Evolutionary conservation across 2,329 filamentous ascomycete genomes (phyloP), one percentile per base, ranked within the genome.

Genomic region (Sporothrix brasiliensis): DNA sequence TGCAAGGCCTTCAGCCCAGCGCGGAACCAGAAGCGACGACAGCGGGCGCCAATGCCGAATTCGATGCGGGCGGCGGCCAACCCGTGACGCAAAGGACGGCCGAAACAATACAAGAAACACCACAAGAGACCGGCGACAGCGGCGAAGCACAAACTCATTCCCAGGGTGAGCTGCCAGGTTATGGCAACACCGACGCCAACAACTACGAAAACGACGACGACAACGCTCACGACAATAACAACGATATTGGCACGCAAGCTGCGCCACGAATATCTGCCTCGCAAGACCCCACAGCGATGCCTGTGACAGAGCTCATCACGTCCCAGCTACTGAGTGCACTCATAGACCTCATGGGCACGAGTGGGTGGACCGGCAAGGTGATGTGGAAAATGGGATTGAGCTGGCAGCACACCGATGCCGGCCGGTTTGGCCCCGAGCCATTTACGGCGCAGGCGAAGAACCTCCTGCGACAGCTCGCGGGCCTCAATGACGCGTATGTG

Each of bases 331-430:
- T 69, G 2, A 16, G n/a, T 4, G 50, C 56, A 7, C 54, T 72
- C 2, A 19, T 69, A 0, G 19, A 24, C 34, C 69, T 74, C 9
- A 74, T 74, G 73, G n/a, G 70, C 49, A 11, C n/a, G 6, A 14
- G 49, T 4, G 70, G 70, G 21, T 74, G 73, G 73, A 71, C 72
- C 1, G 73, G 69, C 3, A 69, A 53, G 52, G 53, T 30, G 7
- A 69, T 53, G 34, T 74, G 73, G 73, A 72, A 72, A 21, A 49
- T 61, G 4, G 24, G 50, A 1, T 67, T 73, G 7, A 49, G 66
- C n/a, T 60, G 66, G 52, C 41, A 66, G 21, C 34, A 27, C 3
- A 21, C 21, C 16, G 14, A 67, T 19, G 34, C 21, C 1, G 47
- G 39, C 10, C n/a, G 44, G 58, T 27, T 41, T 39, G 34, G 70